phyloP scores from a whole-genome alignment of 2,329 filamentous ascomycete genomes.

The Hypoxylon sp. region DNA sequence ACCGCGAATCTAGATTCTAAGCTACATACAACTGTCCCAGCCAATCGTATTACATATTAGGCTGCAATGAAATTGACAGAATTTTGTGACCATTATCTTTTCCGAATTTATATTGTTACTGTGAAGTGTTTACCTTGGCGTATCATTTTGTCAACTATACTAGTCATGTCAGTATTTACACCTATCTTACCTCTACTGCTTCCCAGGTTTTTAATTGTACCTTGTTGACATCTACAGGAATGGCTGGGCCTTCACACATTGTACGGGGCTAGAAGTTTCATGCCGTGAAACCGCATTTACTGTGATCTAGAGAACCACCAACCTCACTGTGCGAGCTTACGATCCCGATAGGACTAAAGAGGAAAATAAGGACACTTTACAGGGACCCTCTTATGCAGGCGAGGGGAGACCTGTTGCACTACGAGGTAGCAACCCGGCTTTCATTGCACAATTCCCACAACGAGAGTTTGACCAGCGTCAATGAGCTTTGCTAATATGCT shows the following conservation, averaged over 20 bases:
- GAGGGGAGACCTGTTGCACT: slow-evolving; percentile 16
- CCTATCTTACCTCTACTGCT: too few species aligned
- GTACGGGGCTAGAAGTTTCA: slow-evolving; percentile 10
- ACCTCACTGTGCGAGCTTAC: slow-evolving; percentile 4
- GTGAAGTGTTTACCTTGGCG: too few species aligned
- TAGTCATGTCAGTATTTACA: too few species aligned
- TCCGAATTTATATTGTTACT: slow-evolving; percentile 20
- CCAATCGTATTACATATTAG: slow-evolving; percentile 39
- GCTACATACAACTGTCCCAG: slow-evolving; percentile 41
- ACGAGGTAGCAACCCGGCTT: slow-evolving; percentile 23
- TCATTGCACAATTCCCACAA: slow-evolving; percentile 16
- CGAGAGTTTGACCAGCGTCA: background rate
- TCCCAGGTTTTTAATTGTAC: too few species aligned
- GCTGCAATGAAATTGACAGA: slow-evolving; percentile 28
- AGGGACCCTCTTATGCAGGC: background rate
- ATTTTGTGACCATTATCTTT: slow-evolving; percentile 23
- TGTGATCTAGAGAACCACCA: slow-evolving; percentile 12
- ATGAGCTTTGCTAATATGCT: too few species aligned
- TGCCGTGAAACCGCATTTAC: slow-evolving; percentile 21
- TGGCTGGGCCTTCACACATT: too few species aligned
- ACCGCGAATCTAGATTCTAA: slow-evolving; percentile 47
- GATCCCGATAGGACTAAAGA: slow-evolving; percentile 1
- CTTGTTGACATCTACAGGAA: too few species aligned
- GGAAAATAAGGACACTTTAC: too few species aligned
- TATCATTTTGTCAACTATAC: slow-evolving; percentile 8